phyloP scores from a whole-genome alignment of 768 basidiomycete genomes.

The Termitomyces sp. region DNA sequence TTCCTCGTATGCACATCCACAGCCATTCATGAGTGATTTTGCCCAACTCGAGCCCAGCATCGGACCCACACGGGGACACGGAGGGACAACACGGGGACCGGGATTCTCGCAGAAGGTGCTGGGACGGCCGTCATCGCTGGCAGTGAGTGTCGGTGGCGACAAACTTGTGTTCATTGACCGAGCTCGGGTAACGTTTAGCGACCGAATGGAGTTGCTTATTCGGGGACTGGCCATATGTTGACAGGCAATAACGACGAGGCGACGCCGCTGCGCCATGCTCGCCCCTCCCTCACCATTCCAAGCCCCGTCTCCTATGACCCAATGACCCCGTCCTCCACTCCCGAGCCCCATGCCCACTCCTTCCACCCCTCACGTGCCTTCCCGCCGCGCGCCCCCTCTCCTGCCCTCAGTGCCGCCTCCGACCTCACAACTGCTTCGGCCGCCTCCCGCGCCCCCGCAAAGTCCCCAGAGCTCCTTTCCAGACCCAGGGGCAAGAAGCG shows the following conservation, averaged over 20 bases:
- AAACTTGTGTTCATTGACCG: not conserved
- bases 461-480: not conserved
- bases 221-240: slow-evolving; percentile 32
- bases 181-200: slow-evolving; percentile 11
- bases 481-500: slow-evolving; percentile 55
- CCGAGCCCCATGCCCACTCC: slow-evolving; percentile 40
- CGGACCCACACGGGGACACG: slow-evolving; percentile 40
- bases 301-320: slow-evolving; percentile 34
- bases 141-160: slow-evolving; percentile 13
- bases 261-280: slow-evolving; percentile 27
- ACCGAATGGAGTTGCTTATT: slow-evolving; percentile 25
- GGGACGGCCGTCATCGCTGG: slow-evolving; percentile 5
- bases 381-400: slow-evolving; percentile 51
- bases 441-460: slow-evolving; percentile 26
- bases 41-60: slow-evolving; percentile 44
- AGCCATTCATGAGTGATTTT: slow-evolving; percentile 18
- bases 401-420: slow-evolving; percentile 53
- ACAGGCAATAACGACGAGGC: slow-evolving; percentile 30
- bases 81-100: slow-evolving; percentile 36
- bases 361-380: slow-evolving; percentile 41
- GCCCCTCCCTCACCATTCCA: slow-evolving; percentile 24
- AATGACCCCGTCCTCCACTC: slow-evolving; percentile 38
- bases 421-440: slow-evolving; percentile 37
- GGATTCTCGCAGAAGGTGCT: not conserved
- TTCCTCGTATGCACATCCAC: slow-evolving; percentile 18